Conservation (phyloP, 2,329 filamentous ascomycete genomes). For the Cryphonectria carpinicola region DNA sequence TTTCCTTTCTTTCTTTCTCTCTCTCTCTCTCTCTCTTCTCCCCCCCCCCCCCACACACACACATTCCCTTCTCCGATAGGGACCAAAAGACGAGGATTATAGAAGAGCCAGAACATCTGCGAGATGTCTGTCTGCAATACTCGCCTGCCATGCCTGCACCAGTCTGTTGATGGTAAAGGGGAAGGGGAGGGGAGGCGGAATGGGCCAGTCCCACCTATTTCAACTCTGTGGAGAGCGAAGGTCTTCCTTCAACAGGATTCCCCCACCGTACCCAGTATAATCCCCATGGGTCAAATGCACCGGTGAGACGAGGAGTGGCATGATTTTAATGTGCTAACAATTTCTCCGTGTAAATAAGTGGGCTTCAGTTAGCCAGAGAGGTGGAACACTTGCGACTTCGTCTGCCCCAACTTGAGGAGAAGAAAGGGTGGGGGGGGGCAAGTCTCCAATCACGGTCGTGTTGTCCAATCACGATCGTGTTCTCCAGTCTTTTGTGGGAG, state of each 20-base stretch:
- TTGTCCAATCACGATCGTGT: not conserved
- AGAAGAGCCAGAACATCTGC: not conserved
- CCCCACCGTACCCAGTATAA: constrained; percentile 3
- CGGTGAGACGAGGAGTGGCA: not conserved
- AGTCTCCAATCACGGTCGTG: no score
- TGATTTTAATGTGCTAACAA: not conserved
- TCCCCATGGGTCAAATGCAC: not conserved
- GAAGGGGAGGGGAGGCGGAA: not conserved
- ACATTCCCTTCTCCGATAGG: not conserved
- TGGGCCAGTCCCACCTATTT: not conserved
- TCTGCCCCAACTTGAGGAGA: not conserved
- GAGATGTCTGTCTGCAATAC: not conserved
- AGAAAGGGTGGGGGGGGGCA: no score
- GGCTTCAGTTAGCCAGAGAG: not conserved
- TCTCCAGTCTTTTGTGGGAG: no score
- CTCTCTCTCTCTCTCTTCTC: no score
- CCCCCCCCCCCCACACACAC: no score
- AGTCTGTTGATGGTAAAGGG: not conserved
- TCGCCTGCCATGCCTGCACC: not conserved
- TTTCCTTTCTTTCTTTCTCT: not conserved
- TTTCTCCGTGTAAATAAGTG: not conserved
- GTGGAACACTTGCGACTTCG: not conserved
- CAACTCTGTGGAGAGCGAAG: not conserved
- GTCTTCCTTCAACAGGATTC: not conserved
- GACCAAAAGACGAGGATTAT: not conserved